These are phyloP conservation scores for Reutealis trisperma DNA, from an alignment of 345 rosid species.

Conservation along the genomic window DNA sequence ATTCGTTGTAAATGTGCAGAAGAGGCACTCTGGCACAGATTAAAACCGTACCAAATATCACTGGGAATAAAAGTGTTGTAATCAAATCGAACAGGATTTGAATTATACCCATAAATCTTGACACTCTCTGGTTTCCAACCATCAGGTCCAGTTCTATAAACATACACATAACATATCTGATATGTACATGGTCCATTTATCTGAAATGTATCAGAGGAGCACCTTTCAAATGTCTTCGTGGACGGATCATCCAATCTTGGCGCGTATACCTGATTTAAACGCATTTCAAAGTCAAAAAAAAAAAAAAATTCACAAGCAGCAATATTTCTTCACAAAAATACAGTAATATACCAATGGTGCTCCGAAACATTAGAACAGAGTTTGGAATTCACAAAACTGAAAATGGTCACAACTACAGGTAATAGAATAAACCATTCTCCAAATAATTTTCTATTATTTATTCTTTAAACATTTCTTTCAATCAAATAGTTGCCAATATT, in stretches of 20 bases:
- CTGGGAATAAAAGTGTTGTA: constrained; percentile 3
- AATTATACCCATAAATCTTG: background rate
- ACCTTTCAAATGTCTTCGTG: constrained; percentile 21
- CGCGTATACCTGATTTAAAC: constrained; percentile 25
- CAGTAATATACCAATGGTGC: too few relatives aligned
- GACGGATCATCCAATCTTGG: constrained; percentile 36
- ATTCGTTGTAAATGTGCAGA: constrained; percentile 23
- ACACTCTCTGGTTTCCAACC: constrained; percentile 12
- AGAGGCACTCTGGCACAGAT: constrained; percentile 44
- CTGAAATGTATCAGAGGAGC: constrained; percentile 34
- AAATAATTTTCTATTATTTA: background rate
- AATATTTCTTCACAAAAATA: background rate
- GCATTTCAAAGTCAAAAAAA: background rate
- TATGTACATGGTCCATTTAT: constrained; percentile 32
- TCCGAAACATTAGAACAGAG: too few relatives aligned
- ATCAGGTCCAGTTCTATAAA: constrained; percentile 31
- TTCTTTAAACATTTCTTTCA: too few relatives aligned
- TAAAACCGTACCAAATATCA: background rate
- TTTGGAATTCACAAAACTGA: too few relatives aligned
- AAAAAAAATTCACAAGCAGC: background rate
- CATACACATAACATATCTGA: constrained; percentile 30
- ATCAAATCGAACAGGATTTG: background rate
- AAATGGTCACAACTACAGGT: background rate
- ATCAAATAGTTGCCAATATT: too few relatives aligned
- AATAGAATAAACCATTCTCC: background rate